Conservation (phyloP, 176 grass and related monocot genomes). For the Tuctoria greenei region DNA sequence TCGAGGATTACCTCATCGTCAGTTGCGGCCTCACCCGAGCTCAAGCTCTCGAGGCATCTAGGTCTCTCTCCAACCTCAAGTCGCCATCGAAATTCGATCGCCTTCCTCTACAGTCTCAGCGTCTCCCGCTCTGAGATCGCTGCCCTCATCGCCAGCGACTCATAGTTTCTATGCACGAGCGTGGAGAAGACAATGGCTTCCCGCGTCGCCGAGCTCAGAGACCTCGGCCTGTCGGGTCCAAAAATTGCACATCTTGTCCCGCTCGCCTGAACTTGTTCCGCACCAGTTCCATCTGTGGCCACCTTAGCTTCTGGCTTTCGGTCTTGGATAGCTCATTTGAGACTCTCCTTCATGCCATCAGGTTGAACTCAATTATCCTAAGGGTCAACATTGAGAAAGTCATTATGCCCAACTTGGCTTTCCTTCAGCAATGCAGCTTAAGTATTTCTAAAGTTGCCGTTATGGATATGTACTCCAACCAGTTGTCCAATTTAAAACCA, state of each 20-base stretch:
- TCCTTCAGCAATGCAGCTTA: slow-evolving; percentile 29
- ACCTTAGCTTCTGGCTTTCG: slow-evolving; percentile 33
- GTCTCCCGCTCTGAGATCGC: slow-evolving; percentile 38
- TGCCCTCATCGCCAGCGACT: slow-evolving; percentile 5
- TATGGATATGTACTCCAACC: not conserved
- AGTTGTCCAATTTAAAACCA: not conserved
- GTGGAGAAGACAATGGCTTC: not conserved
- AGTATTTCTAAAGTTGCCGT: not conserved
- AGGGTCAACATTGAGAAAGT: not conserved
- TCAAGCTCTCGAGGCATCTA: slow-evolving; percentile 6
- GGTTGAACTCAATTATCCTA: not conserved
- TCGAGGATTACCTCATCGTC: slow-evolving; percentile 47
- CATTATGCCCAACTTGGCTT: slow-evolving; percentile 21
- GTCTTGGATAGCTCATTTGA: slow-evolving; percentile 13
- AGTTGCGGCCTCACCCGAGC: slow-evolving; percentile 37
- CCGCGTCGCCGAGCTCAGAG: slow-evolving; percentile 13
- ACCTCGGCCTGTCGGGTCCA: slow-evolving; percentile 32
- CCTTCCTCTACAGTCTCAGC: slow-evolving; percentile 27
- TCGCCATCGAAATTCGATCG: slow-evolving; percentile 24
- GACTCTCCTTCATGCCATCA: slow-evolving; percentile 1
- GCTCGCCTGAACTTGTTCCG: not conserved
- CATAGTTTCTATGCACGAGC: not conserved
- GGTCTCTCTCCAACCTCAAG: not conserved
- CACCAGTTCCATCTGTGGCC: not conserved
- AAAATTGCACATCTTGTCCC: slow-evolving; percentile 34